These are phyloP conservation scores for Leptodontidium sp. DNA, from an alignment of 2,329 filamentous ascomycete genomes.

Conservation along the genomic window DNA sequence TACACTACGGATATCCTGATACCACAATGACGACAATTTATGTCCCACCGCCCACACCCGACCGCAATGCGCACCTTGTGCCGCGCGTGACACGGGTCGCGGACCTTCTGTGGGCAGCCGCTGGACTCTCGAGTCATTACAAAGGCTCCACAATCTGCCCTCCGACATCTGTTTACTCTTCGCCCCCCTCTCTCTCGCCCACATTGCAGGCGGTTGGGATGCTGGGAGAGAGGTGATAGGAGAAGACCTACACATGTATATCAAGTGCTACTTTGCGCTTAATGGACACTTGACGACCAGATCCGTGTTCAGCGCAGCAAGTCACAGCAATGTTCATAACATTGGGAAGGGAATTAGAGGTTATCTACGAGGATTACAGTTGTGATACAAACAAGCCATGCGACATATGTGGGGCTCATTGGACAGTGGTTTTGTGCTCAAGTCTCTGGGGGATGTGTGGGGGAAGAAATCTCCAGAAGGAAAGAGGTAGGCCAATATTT, in stretches of 20 bases:
- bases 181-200: slow-evolving; percentile 70
- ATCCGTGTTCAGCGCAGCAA: slow-evolving; percentile 73
- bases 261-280: slow-evolving; percentile 79
- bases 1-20: slow-evolving; percentile 67
- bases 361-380: slow-evolving; percentile 60
- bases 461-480: background rate
- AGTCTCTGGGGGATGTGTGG: slow-evolving; percentile 46
- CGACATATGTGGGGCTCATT: slow-evolving; percentile 81
- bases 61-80: slow-evolving; percentile 74
- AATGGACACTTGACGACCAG: slow-evolving; percentile 72
- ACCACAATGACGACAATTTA: slow-evolving; percentile 71
- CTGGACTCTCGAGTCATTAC: slow-evolving; percentile 74
- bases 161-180: slow-evolving; percentile 77
- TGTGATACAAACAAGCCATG: slow-evolving; percentile 75
- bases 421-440: slow-evolving; percentile 72
- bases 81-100: slow-evolving; percentile 74
- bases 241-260: slow-evolving; percentile 80
- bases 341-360: slow-evolving; percentile 64
- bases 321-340: slow-evolving; percentile 75
- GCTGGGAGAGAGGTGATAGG: slow-evolving; percentile 75
- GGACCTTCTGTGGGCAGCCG: slow-evolving; percentile 76
- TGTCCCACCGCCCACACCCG: slow-evolving; percentile 75
- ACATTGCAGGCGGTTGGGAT: slow-evolving; percentile 77
- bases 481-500: background rate
- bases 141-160: slow-evolving; percentile 69